Conservation (phyloP, 371 early-diverging fungal genomes). For the Mucor mucedo region DNA sequence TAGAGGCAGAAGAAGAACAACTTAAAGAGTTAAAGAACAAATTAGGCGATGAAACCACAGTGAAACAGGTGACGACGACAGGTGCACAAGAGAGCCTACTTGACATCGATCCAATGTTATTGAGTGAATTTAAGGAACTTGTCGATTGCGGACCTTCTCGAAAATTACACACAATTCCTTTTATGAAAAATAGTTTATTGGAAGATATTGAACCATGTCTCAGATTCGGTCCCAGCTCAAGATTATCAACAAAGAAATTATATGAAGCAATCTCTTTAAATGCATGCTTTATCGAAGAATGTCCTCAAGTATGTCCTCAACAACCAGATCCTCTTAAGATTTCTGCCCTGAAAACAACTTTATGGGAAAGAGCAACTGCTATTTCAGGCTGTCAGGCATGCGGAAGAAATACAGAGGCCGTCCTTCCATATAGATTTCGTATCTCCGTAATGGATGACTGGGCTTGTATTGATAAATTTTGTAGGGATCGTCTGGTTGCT, state of each 20-base stretch:
- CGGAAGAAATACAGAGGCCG: conserved; percentile 19
- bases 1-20: conserved; percentile 70
- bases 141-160: conserved; percentile 56
- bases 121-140: conserved; percentile 75
- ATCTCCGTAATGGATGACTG: conserved; percentile 80
- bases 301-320: conserved; percentile 65
- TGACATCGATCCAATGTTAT: conserved; percentile 40
- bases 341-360: conserved; percentile 55
- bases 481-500: conserved; percentile 88
- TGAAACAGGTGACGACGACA: not conserved
- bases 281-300: conserved; percentile 69
- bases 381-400: conserved; percentile 67
- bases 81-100: conserved; percentile 2
- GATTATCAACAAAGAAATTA: conserved; percentile 74
- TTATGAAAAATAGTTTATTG: conserved; percentile 65
- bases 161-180: conserved; percentile 60
- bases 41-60: conserved; percentile 51
- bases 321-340: conserved; percentile 58
- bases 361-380: conserved; percentile 61
- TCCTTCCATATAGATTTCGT: conserved; percentile 81
- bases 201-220: conserved; percentile 87
- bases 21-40: conserved; percentile 65
- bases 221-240: conserved; percentile 85
- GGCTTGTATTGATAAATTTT: conserved; percentile 85
- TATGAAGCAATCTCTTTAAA: conserved; percentile 80